These are phyloP conservation scores for Boehmeria nivea DNA, from an alignment of 306 rosid species.

Conservation along the genomic window DNA sequence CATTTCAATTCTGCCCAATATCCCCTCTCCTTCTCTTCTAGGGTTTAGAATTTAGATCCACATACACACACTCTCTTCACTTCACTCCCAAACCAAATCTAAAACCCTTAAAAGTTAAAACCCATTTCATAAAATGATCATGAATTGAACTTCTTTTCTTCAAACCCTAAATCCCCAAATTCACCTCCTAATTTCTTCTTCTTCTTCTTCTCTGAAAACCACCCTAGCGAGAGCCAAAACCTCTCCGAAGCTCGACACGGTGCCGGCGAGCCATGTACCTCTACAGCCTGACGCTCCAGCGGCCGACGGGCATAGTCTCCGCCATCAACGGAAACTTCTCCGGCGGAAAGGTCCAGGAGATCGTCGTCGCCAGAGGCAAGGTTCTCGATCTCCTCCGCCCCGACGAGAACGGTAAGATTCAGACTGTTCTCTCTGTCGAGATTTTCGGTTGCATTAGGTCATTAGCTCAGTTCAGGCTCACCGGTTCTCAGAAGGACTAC, in stretches of 20 bases:
- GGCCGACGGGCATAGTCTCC: conserved; percentile 81
- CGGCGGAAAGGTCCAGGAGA: conserved; percentile 87
- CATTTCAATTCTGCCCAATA: no score
- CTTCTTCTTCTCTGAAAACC: no score
- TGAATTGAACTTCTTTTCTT: no score
- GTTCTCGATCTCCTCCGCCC: conserved; percentile 95
- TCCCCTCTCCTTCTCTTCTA: no score
- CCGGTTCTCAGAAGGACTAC: conserved; percentile 83
- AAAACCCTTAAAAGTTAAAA: no score
- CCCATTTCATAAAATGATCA: no score
- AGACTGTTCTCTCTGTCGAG: conserved; percentile 91
- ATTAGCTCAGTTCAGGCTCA: conserved; percentile 77
- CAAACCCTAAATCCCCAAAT: not conserved
- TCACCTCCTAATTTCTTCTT: no score
- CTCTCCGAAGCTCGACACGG: no score
- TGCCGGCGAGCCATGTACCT: conserved; percentile 62
- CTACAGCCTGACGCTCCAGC: conserved; percentile 85
- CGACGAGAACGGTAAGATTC: conserved; percentile 85
- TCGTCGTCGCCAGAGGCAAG: conserved; percentile 87
- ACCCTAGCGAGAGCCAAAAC: no score
- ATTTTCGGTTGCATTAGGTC: conserved; percentile 80
- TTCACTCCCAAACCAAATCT: no score
- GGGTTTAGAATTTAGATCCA: not conserved
- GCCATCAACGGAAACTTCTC: conserved; percentile 97
- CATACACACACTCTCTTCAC: not conserved